phyloP scores from a whole-genome alignment of 1,139 yeast genomes.

The Blastobotrys apis region DNA sequence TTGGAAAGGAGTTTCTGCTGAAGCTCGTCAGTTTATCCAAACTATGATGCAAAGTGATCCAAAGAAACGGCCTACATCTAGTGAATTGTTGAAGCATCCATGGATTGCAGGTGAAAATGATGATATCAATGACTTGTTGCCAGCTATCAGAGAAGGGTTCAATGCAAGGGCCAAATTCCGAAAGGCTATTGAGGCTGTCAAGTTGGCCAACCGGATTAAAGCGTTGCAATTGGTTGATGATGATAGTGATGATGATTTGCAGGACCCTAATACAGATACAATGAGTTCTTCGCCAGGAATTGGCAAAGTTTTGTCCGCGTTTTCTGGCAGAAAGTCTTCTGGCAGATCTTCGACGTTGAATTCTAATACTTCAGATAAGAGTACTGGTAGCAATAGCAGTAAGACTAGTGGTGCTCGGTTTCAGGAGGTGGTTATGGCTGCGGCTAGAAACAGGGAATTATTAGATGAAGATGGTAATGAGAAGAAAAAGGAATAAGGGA shows the following conservation, averaged over 20 bases:
- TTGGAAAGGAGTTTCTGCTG: slow-evolving; percentile 74
- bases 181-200: slow-evolving; percentile 80
- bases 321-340: slow-evolving; percentile 2
- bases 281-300: slow-evolving; percentile 4
- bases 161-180: slow-evolving; percentile 80
- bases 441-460: slow-evolving; percentile 57
- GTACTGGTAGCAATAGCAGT: neutral
- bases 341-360: slow-evolving; percentile 2
- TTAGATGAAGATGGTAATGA: slow-evolving; percentile 17
- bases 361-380: slow-evolving; percentile 1
- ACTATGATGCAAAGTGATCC: slow-evolving; percentile 66
- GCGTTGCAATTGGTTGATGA: slow-evolving; percentile 52
- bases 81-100: slow-evolving; percentile 56
- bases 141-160: slow-evolving; percentile 66
- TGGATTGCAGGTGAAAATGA: slow-evolving; percentile 55
- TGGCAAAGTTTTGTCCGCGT: slow-evolving; percentile 5
- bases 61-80: slow-evolving; percentile 60
- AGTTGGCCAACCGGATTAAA: slow-evolving; percentile 66
- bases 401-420: slow-evolving; percentile 43
- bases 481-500: neutral
- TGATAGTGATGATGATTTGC: slow-evolving; percentile 45
- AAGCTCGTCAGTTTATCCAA: slow-evolving; percentile 70
- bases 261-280: neutral
- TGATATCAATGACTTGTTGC: slow-evolving; percentile 58
- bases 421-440: slow-evolving; percentile 71